Base-by-base conservation (phyloP, 495 filamentous ascomycete species). In the Penicillium macrosclerotiorum region DNA sequence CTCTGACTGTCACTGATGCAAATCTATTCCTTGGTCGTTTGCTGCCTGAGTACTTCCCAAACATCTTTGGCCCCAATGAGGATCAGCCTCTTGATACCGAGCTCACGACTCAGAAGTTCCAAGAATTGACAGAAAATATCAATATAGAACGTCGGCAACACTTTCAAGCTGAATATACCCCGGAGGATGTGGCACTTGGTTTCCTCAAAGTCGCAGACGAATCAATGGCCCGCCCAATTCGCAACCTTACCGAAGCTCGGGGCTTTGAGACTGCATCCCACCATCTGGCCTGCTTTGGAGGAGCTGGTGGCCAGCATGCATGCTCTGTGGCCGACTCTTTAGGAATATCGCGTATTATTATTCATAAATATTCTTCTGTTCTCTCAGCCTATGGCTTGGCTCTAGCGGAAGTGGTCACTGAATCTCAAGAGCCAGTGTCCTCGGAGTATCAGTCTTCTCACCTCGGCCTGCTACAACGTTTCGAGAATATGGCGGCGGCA, bases 11-110 rank as follows among this genome's bases (percentile, higher is more conserved):
- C 14, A 97, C 92, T 0, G 92, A 97, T 64, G 92, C 92, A 11
- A 97, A 97, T 53, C 65, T 96, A 23, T 92, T 87, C 62, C 78
- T 97, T 0, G 93, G 91, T 3, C 80, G 93, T 13, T 69, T 98
- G 17, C 58, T 96, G 24, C 92, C 93, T 0, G 89, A 95, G 49
- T 97, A 95, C 69, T 98, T 98, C 64, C 93, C 93, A 3, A 91
- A 93, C 55, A 97, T 98, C 43, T 97, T 98, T 52, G 93, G 93
- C 20, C 84, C 88, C 59, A 86, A 89, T 29, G 93, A 98, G 60
- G 75, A 96, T 47, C 85, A 96, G 62, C 86, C 83, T 0, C 65
- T 98, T 8, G 93, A 98, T 59, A 74, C 77, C 8, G 77, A 85
- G 44, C 86, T 86, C 0, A 94, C 88, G 39, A 75, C 84, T 52